Evolutionary conservation across 1,284 basidiomycete species (phyloP), one percentile per base, ranked within the genome.

Genomic region (Boletus semigastroideus): DNA sequence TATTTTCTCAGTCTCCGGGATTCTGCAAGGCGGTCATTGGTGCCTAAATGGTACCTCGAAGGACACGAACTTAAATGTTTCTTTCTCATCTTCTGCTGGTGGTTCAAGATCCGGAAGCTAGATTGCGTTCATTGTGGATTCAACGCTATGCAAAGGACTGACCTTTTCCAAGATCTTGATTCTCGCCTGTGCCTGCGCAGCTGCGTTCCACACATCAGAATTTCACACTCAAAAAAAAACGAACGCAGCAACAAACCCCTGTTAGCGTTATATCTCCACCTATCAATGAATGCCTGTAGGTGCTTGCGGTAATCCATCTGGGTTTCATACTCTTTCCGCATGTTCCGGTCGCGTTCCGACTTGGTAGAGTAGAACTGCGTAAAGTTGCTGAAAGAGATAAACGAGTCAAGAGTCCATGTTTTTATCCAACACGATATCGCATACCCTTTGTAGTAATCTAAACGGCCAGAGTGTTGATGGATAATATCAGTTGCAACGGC

Each of bases 341-440:
- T 78, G 66, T 96, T 95, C 57, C 87, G 86, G 56, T 94, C 88
- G 28, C 97, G 87, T 68, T 99, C 97, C 11, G 90, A 92, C 72
- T 98, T 96, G 22, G 97, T 99, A 4, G 96, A 95, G 71, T 99
- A 98, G 80, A 99, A 99, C 67, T 98, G 94, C 1, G 91, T 87
- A 72, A 99, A 99, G 76, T 99, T 98, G 61, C 95, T 96, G 72
- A 64, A 73, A 59, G 20, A n/a, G 49, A 49, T n/a, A 36, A 41
- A 37, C 31, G 28, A 49, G n/a, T 46, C 31, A 46, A 36, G 14
- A 19, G 20, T 4, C 28, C 33, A 22, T 0, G 34, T 41, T 45
- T 48, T 34, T n/a, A 34, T 19, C 17, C 7, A 13, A 19, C 31
- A 31, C 31, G 8, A 5, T 11, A n/a, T 30, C 22, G 55, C 70